Evolutionary conservation across 2,329 filamentous ascomycete species (phyloP).

Genomic region (Aaosphaeria arxii): DNA sequence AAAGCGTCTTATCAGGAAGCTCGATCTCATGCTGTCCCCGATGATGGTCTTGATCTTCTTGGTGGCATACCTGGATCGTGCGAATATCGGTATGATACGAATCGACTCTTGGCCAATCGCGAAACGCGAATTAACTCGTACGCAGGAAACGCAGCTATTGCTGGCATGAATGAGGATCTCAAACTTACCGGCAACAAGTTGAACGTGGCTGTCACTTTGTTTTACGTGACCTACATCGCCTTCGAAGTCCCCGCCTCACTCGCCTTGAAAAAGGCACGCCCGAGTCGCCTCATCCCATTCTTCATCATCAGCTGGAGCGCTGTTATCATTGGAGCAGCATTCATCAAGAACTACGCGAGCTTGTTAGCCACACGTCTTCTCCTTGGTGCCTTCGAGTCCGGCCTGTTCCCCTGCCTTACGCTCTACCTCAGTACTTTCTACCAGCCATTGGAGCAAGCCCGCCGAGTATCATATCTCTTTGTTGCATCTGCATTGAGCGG

Average conservation of each 20-base stretch:
- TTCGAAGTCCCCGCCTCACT: constrained; percentile 38
- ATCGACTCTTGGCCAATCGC: neutral
- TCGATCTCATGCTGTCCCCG: neutral
- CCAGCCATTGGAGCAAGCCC: constrained; percentile 44
- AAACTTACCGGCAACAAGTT: constrained; percentile 48
- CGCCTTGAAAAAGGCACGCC: constrained; percentile 40
- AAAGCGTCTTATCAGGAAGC: constrained; percentile 1
- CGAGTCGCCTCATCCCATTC: constrained; percentile 20
- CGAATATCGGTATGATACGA: constrained; percentile 41
- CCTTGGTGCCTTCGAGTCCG: constrained; percentile 27
- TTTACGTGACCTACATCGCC: constrained; percentile 22
- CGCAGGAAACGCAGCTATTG: constrained; percentile 1
- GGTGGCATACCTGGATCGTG: constrained; percentile 17
- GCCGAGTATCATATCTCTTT: constrained; percentile 52
- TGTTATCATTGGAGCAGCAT: constrained; percentile 33
- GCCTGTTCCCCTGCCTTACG: constrained; percentile 23
- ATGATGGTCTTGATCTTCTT: constrained; percentile 1
- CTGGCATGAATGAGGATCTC: constrained; percentile 23
- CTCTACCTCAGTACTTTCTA: constrained; percentile 27
- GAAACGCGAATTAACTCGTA: neutral
- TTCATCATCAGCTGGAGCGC: constrained; percentile 58
- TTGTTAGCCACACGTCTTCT: constrained; percentile 26
- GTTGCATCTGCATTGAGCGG: constrained; percentile 53
- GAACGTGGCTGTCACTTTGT: constrained; percentile 9
- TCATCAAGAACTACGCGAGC: constrained; percentile 37